phyloP scores from a whole-genome alignment of 345 rosid species.

The Brassica rapa region DNA sequence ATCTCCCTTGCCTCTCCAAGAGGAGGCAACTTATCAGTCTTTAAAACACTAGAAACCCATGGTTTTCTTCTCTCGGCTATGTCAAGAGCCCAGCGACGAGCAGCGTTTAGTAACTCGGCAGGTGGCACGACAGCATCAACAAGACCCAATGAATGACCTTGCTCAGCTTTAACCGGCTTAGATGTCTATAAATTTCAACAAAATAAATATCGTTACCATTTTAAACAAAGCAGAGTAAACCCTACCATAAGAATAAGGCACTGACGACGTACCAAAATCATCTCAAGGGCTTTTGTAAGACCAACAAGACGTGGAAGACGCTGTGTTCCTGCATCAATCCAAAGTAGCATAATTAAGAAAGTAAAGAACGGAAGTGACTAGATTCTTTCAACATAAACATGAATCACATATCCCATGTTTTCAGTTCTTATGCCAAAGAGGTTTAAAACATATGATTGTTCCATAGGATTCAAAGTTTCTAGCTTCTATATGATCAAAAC shows the following conservation, averaged over 20 bases:
- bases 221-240: slow-evolving; percentile 21
- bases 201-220: background rate
- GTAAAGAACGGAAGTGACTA: slow-evolving; percentile 2
- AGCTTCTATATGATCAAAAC: background rate
- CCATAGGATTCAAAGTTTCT: background rate
- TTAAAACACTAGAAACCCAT: slow-evolving; percentile 78
- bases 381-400: slow-evolving; percentile 1
- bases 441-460: background rate
- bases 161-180: slow-evolving; percentile 71
- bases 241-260: slow-evolving; percentile 21
- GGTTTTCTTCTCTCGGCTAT: slow-evolving; percentile 70
- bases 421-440: background rate
- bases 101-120: slow-evolving; percentile 59
- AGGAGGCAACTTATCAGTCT: slow-evolving; percentile 77
- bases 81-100: slow-evolving; percentile 87
- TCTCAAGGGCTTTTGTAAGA: slow-evolving; percentile 84
- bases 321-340: slow-evolving; percentile 76
- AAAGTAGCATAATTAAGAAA: slow-evolving; percentile 28
- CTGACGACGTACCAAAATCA: slow-evolving; percentile 81
- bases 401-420: slow-evolving; percentile 5
- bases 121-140: slow-evolving; percentile 78
- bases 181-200: slow-evolving; percentile 57
- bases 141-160: slow-evolving; percentile 76
- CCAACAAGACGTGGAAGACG: slow-evolving; percentile 99
- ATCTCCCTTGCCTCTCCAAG: slow-evolving; percentile 92